phyloP scores from a whole-genome alignment of 768 basidiomycete species.

The Trametes coccinea region DNA sequence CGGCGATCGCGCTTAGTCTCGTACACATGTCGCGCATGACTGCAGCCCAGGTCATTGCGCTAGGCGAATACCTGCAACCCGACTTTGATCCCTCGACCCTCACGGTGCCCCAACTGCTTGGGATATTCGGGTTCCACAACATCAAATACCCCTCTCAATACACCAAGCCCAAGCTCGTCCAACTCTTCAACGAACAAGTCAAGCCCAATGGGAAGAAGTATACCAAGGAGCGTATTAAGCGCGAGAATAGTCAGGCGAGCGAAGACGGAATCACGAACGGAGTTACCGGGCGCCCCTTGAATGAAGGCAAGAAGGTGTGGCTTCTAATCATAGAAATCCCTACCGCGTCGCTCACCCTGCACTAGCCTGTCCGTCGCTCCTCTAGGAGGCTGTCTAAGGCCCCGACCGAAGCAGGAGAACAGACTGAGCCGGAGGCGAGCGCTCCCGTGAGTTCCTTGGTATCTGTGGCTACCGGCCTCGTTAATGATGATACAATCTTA shows the following conservation, averaged over 20 bases:
- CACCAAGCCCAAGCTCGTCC: conserved; percentile 75
- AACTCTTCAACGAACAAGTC: conserved; percentile 77
- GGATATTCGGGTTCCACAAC: conserved; percentile 75
- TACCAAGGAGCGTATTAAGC: conserved; percentile 63
- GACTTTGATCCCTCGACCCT: conserved; percentile 74
- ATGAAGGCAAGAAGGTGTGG: conserved; percentile 46
- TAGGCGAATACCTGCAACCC: conserved; percentile 77
- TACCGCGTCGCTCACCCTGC: conserved; percentile 15
- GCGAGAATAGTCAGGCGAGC: conserved; percentile 70
- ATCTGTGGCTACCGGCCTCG: neutral
- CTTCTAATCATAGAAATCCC: neutral
- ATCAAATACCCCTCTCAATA: conserved; percentile 72
- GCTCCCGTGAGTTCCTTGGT: conserved; percentile 46
- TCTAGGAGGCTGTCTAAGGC: conserved; percentile 67
- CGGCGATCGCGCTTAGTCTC: conserved; percentile 21
- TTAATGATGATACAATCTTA: conserved; percentile 13
- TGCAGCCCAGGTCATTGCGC: conserved; percentile 70
- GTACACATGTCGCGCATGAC: conserved; percentile 73
- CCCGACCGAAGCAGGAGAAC: conserved; percentile 42
- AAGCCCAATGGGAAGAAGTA: conserved; percentile 57
- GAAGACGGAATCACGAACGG: conserved; percentile 85
- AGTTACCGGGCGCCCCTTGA: conserved; percentile 70
- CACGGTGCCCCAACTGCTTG: conserved; percentile 80
- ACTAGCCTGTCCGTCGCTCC: conserved; percentile 46
- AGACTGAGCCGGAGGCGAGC: conserved; percentile 33